These are phyloP conservation scores for Salix brachista DNA, from an alignment of 345 rosid species.

Conservation along the genomic window DNA sequence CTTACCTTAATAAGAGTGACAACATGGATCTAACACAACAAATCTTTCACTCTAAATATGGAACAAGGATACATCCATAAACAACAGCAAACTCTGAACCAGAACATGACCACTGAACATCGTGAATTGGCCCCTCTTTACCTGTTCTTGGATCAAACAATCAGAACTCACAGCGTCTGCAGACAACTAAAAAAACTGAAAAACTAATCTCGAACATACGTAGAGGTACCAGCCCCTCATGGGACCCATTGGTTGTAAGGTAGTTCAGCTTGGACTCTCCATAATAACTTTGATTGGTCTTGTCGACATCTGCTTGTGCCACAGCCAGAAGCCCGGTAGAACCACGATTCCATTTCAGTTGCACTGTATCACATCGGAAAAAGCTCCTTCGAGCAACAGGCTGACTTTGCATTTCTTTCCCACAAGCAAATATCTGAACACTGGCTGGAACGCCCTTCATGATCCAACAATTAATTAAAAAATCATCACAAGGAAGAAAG, in stretches of 20 bases:
- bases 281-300: constrained; percentile 93
- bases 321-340: constrained; percentile 82
- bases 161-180: constrained; percentile 25
- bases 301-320: constrained; percentile 90
- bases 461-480: background rate
- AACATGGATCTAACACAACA: background rate
- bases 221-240: constrained; percentile 86
- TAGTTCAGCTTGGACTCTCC: constrained; percentile 89
- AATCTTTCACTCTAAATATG: background rate
- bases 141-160: constrained; percentile 45
- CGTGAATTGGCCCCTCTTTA: constrained; percentile 96
- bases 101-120: constrained; percentile 91
- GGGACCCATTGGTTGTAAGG: constrained; percentile 76
- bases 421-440: constrained; percentile 80
- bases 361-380: constrained; percentile 84
- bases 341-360: constrained; percentile 74
- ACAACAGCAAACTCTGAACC: constrained; percentile 94
- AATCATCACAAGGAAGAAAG: background rate
- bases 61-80: constrained; percentile 92
- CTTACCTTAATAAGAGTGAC: background rate
- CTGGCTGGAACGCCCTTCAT: constrained; percentile 86
- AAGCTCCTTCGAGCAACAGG: constrained; percentile 78
- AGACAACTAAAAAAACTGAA: background rate
- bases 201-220: constrained; percentile 49
- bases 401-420: constrained; percentile 59